Conservation (phyloP, 495 filamentous ascomycete genomes). For the Aspergillus saccharolyticus region DNA sequence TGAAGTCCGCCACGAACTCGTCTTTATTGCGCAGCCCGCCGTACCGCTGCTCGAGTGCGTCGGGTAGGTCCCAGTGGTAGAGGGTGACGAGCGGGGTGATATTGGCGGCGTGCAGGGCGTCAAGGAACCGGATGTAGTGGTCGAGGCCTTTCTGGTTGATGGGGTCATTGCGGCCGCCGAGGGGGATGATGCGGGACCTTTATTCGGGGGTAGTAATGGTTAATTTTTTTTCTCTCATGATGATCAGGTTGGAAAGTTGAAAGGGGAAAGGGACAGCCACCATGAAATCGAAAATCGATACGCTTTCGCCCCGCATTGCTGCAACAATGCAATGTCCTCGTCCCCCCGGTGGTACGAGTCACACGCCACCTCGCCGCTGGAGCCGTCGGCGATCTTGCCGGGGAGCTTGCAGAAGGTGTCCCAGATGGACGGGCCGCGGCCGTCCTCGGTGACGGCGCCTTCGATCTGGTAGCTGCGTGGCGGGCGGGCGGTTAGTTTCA, state of each 20-base stretch:
- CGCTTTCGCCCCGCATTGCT: constrained; percentile 55
- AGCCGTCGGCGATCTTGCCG: constrained; percentile 68
- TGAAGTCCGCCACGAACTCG: constrained; percentile 48
- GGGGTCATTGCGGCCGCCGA: constrained; percentile 44
- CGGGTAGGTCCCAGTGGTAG: constrained; percentile 52
- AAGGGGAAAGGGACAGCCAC: no score
- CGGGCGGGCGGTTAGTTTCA: constrained; percentile 4
- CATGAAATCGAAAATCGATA: constrained; percentile 77
- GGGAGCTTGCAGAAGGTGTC: constrained; percentile 69
- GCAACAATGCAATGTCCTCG: constrained; percentile 70
- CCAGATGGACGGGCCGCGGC: constrained; percentile 71
- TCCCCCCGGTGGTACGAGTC: constrained; percentile 70
- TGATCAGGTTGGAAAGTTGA: no score
- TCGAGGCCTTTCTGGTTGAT: constrained; percentile 45
- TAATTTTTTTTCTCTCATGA: no score
- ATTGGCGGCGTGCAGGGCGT: constrained; percentile 44
- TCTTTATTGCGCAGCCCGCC: constrained; percentile 48
- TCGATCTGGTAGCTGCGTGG: constrained; percentile 76
- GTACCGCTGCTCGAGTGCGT: constrained; percentile 48
- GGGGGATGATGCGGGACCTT: constrained; percentile 66
- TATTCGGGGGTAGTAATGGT: neutral
- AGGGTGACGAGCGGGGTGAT: constrained; percentile 50
- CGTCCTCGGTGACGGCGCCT: constrained; percentile 61
- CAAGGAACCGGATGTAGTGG: constrained; percentile 46
- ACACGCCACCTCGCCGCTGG: constrained; percentile 64